These are phyloP conservation scores for Fallopia convolvulus DNA, from an alignment of 148 eudicot species.

Conservation along the genomic window DNA sequence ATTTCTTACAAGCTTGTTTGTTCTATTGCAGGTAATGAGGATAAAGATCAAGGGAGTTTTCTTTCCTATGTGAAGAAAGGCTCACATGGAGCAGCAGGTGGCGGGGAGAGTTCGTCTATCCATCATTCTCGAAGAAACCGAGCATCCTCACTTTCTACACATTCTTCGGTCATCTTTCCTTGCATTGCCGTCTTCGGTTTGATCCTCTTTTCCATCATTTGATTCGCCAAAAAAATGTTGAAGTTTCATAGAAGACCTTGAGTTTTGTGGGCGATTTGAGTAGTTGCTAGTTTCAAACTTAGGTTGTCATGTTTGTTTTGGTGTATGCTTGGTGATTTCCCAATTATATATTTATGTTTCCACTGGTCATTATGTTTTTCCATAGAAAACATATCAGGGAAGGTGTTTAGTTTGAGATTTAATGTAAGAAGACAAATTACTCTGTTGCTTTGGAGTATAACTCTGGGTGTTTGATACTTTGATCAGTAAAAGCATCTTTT, in stretches of 20 bases:
- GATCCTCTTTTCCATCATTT: neutral
- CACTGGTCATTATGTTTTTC: neutral
- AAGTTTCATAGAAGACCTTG: neutral
- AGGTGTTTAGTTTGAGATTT: too few species aligned
- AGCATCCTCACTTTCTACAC: slow-evolving; percentile 7
- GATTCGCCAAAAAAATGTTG: neutral
- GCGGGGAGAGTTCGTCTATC: neutral
- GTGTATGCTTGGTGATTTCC: neutral
- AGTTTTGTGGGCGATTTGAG: neutral
- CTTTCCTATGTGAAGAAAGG: slow-evolving; percentile 4
- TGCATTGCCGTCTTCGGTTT: neutral
- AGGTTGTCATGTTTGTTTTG: neutral
- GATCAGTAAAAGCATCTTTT: neutral
- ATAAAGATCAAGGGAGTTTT: neutral
- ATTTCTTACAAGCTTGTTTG: neutral
- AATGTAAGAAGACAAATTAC: neutral
- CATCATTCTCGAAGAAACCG: slow-evolving; percentile 2
- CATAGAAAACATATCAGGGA: neutral
- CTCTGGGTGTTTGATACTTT: neutral
- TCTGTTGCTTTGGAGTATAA: neutral
- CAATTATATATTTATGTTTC: neutral
- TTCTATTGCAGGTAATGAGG: neutral
- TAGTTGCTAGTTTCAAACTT: neutral
- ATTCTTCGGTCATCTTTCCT: neutral
- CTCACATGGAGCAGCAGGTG: neutral